A percentile compares a stretch with the other conserved stretches of the same genome.
Conservation (phyloP, 768 basidiomycete genomes). For the Lactarius sanguifluus region DNA sequence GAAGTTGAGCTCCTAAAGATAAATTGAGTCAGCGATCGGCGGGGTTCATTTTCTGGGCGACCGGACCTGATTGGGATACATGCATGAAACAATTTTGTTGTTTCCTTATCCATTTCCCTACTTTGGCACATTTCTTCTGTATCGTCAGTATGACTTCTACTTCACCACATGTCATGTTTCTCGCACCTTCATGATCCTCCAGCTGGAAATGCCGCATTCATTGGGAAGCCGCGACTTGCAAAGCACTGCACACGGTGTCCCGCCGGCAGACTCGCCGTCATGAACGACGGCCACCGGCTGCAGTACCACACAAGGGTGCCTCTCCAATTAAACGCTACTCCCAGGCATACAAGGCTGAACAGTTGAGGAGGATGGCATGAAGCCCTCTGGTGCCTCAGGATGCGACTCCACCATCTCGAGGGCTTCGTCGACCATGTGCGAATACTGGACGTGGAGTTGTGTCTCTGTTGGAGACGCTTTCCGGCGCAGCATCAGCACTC, state of each 20-base stretch:
- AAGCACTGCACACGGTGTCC: constrained; percentile 7
- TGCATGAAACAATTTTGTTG: constrained; percentile 15
- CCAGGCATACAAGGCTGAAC: background rate
- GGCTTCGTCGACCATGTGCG: constrained; percentile 22
- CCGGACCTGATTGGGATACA: constrained; percentile 26
- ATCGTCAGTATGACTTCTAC: constrained; percentile 19
- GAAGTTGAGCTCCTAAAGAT: constrained; percentile 84
- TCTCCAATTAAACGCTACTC: background rate
- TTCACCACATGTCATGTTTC: constrained; percentile 10
- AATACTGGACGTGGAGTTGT: constrained; percentile 9
- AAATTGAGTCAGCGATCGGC: constrained; percentile 38
- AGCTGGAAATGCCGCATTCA: background rate
- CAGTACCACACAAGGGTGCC: constrained; percentile 7
- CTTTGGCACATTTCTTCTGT: constrained; percentile 26
- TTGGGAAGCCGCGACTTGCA: background rate
- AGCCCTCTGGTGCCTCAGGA: background rate
- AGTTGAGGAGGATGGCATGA: background rate
- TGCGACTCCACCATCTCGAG: constrained; percentile 14
- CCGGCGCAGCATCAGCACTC: constrained; percentile 28
- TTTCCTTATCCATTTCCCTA: constrained; percentile 23
- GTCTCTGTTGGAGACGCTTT: constrained; percentile 24
- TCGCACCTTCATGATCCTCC: constrained; percentile 18
- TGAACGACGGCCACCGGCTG: constrained; percentile 9
- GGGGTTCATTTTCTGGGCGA: constrained; percentile 16
- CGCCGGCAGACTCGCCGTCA: background rate